Evolutionary conservation across 2,329 filamentous ascomycete species (phyloP).

Genomic region (Fusarium denticulatum): DNA sequence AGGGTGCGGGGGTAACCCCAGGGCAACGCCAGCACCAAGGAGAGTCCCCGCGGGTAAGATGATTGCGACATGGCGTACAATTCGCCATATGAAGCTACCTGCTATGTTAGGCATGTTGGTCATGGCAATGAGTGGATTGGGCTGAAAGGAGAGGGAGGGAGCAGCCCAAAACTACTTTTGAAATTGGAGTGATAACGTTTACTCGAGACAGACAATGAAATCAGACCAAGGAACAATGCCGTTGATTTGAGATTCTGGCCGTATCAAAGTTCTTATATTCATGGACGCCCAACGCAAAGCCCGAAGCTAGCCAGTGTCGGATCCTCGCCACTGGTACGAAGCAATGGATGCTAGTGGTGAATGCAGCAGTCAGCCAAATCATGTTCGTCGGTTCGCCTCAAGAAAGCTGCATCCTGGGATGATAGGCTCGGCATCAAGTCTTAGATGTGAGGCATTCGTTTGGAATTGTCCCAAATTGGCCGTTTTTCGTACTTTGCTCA

Average conservation of each 20-base stretch:
- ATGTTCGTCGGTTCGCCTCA: not conserved
- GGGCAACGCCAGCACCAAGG: constrained; percentile 25
- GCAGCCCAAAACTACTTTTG: not conserved
- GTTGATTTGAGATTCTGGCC: not conserved
- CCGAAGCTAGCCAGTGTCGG: constrained; percentile 1
- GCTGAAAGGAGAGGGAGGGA: not conserved
- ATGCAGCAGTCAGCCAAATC: not conserved
- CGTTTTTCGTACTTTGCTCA: not conserved
- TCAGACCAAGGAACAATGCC: not conserved
- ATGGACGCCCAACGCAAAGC: not conserved
- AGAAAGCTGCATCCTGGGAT: not conserved
- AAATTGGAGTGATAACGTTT: not conserved
- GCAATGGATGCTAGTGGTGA: not conserved
- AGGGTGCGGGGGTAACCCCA: constrained; percentile 22
- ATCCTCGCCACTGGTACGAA: not conserved
- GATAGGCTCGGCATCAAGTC: not conserved
- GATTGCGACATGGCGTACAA: not conserved
- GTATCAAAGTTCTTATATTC: constrained; percentile 18
- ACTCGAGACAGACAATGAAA: not conserved
- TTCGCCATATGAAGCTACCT: not conserved
- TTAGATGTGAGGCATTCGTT: not conserved
- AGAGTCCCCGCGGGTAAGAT: constrained; percentile 30
- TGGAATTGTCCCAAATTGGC: not conserved
- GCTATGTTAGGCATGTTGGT: not conserved
- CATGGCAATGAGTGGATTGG: constrained; percentile 1